phyloP scores from a whole-genome alignment of 345 rosid species.

The Abelmoschus esculentus region DNA sequence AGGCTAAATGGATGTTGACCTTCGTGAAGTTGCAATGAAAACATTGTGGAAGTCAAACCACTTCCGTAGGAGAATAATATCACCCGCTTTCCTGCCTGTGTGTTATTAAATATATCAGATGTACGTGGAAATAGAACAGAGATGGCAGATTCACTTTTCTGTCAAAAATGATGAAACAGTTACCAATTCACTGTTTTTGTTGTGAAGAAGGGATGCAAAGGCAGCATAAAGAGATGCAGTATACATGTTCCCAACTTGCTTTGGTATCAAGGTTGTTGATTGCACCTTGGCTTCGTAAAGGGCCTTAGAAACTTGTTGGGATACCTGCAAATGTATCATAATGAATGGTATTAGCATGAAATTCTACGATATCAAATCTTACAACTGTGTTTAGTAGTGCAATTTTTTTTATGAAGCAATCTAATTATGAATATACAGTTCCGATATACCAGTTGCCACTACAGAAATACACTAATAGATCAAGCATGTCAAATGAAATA shows the following conservation, averaged over 20 bases:
- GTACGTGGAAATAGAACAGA: constrained; percentile 2
- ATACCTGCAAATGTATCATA: constrained; percentile 38
- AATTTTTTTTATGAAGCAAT: background rate
- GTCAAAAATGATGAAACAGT: constrained; percentile 9
- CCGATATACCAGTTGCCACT: background rate
- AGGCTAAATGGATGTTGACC: constrained; percentile 68
- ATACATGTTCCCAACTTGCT: constrained; percentile 98
- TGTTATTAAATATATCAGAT: constrained; percentile 1
- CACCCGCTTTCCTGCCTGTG: constrained; percentile 72
- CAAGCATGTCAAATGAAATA: background rate
- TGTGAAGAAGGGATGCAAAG: constrained; percentile 85
- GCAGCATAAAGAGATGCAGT: constrained; percentile 98
- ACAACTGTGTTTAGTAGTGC: background rate
- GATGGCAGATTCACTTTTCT: background rate
- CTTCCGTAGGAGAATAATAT: constrained; percentile 95
- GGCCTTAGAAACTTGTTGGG: constrained; percentile 88
- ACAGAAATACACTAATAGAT: background rate
- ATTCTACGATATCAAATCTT: background rate
- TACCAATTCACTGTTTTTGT: constrained; percentile 69
- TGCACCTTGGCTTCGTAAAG: constrained; percentile 80
- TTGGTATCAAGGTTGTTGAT: constrained; percentile 82
- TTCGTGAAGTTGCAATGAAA: constrained; percentile 58
- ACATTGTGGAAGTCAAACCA: constrained; percentile 89
- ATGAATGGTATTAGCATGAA: constrained; percentile 18
- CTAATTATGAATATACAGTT: background rate